These are phyloP conservation scores for Nemania sp. DNA, from an alignment of 2,329 filamentous ascomycete species.

Conservation along the genomic window DNA sequence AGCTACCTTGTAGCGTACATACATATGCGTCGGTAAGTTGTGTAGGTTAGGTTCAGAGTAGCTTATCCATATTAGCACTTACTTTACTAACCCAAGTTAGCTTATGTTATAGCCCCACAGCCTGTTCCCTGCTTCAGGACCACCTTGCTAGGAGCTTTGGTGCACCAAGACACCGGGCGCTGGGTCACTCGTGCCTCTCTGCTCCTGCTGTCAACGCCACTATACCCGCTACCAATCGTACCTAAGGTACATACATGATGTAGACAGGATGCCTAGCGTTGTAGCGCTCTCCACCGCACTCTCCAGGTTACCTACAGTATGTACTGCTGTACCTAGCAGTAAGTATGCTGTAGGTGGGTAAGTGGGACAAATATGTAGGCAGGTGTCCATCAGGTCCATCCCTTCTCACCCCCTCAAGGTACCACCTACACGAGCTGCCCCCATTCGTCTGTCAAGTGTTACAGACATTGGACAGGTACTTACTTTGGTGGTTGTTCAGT, in stretches of 20 bases:
- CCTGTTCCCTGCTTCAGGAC: conserved; percentile 18
- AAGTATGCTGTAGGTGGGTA: background rate
- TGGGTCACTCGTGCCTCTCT: conserved; percentile 33
- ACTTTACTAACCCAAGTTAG: conserved; percentile 16
- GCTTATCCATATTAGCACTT: conserved; percentile 16
- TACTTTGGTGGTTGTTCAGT: no score
- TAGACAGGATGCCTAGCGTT: conserved; percentile 20
- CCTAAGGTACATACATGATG: background rate
- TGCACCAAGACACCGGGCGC: conserved; percentile 33
- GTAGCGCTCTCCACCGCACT: conserved; percentile 6
- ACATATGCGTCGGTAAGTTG: no score
- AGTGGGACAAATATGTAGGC: background rate
- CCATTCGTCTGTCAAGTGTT: conserved; percentile 30
- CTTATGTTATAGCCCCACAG: conserved; percentile 17
- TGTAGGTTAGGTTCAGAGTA: background rate
- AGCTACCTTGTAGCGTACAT: background rate
- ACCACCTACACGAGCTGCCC: conserved; percentile 17
- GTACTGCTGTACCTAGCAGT: no score
- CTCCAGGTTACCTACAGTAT: background rate
- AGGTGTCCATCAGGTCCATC: background rate
- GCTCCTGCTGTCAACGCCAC: conserved; percentile 13
- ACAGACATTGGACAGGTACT: conserved; percentile 30
- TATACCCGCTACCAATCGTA: conserved; percentile 21
- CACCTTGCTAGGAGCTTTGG: conserved; percentile 15
- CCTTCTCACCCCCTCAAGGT: conserved; percentile 15